These are phyloP conservation scores for Cutaneotrichosporon dermatis DNA, from an alignment of 1,284 basidiomycete genomes.

Conservation along the genomic window DNA sequence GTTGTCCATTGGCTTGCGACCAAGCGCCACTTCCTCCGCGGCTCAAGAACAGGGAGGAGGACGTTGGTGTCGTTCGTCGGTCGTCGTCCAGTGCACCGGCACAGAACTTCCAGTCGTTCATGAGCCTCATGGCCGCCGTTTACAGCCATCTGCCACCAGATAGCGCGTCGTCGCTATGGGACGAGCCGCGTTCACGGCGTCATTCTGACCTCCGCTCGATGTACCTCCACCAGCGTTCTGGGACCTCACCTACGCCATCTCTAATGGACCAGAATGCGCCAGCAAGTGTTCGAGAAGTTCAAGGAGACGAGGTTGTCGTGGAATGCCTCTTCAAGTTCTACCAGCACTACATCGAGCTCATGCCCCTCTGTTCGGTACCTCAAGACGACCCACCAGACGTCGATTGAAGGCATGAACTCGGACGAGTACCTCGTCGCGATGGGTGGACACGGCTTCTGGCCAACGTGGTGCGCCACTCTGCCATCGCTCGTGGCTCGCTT, in stretches of 20 bases:
- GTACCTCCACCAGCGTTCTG: slow-evolving; percentile 71
- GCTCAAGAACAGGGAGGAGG: slow-evolving; percentile 87
- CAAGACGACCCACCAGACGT: slow-evolving; percentile 25
- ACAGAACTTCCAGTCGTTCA: slow-evolving; percentile 71
- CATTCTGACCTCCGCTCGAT: slow-evolving; percentile 72
- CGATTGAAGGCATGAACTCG: slow-evolving; percentile 31
- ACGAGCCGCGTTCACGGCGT: slow-evolving; percentile 72
- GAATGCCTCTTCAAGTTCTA: slow-evolving; percentile 39
- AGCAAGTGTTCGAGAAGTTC: slow-evolving; percentile 36
- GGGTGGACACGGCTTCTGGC: slow-evolving; percentile 58
- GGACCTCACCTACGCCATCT: slow-evolving; percentile 81
- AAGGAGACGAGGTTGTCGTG: slow-evolving; percentile 38
- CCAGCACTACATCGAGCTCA: slow-evolving; percentile 38
- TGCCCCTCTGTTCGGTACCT: slow-evolving; percentile 43
- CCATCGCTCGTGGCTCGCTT: slow-evolving; percentile 30
- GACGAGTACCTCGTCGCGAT: slow-evolving; percentile 31
- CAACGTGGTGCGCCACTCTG: slow-evolving; percentile 71
- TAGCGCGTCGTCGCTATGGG: slow-evolving; percentile 78
- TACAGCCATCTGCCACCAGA: slow-evolving; percentile 71
- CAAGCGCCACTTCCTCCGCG: slow-evolving; percentile 79
- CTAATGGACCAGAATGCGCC: slow-evolving; percentile 76
- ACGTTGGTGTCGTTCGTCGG: slow-evolving; percentile 56
- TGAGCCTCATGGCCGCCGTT: slow-evolving; percentile 73
- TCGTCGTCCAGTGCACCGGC: slow-evolving; percentile 51
- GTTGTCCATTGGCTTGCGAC: slow-evolving; percentile 70